A percentile compares a stretch with the other conserved stretches of the same genome.
Conservation (phyloP, 1,284 basidiomycete genomes). For the Porodaedalea pini region DNA sequence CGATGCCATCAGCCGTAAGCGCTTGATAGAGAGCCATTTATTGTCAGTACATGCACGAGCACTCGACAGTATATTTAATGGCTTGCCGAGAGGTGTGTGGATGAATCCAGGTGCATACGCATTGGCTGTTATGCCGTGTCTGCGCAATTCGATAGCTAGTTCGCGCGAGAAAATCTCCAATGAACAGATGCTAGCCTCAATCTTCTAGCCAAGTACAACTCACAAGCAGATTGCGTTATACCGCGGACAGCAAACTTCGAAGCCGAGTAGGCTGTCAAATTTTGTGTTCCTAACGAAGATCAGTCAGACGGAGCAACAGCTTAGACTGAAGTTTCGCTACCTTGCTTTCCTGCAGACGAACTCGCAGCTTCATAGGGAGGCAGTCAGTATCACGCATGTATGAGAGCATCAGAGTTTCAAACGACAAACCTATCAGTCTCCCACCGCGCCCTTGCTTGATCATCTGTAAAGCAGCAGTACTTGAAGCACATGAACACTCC, state of each 20-base stretch:
- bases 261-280: conserved; percentile 10
- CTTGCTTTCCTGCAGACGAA: conserved; percentile 12
- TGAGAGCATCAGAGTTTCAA: neutral
- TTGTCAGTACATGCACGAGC: neutral
- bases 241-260: conserved; percentile 11
- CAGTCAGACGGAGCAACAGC: conserved; percentile 4
- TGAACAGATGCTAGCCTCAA: neutral
- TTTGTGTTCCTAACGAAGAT: neutral
- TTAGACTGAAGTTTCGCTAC: conserved; percentile 4
- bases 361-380: conserved; percentile 5
- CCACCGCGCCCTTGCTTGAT: conserved; percentile 21
- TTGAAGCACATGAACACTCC: conserved; percentile 22
- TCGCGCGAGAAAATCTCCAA: neutral
- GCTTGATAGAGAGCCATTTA: neutral
- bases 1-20: neutral
- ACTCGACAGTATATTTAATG: neutral
- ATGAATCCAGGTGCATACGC: conserved; percentile 26
- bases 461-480: conserved; percentile 22
- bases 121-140: conserved; percentile 27
- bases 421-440: conserved; percentile 12
- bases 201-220: no score
- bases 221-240: conserved; percentile 13
- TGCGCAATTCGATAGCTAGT: conserved; percentile 15
- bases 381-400: neutral
- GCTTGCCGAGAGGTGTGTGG: neutral